Evolutionary conservation across 192 early-diverging fungal genomes (phyloP), one percentile per base, ranked within the genome.

Genomic region (Geosiphon pyriformis): DNA sequence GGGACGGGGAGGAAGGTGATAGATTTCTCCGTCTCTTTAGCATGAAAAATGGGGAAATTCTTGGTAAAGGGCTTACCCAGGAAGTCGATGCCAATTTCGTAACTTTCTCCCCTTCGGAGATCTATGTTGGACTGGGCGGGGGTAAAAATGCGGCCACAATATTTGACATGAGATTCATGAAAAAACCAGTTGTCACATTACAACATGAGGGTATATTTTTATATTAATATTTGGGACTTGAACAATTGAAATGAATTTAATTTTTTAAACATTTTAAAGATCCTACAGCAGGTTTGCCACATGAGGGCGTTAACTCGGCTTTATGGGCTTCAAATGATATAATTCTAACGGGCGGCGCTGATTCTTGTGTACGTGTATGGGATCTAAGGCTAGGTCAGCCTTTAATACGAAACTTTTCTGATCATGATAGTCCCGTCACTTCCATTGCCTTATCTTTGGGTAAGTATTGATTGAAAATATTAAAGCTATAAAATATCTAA

Each of bases 51-150:
- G 25, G 53, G 11, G 53, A 55, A 26, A 11, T 29, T 29, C 12
- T 55, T 23, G 53, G 18, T 23, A 26, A 11, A 55, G 53, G 22
- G 12, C 18, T 12, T 12, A 55, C 53, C 4, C 12, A 20, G 18
- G 53, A 55, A 55, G 27, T 20, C 11, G 53, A 55, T 23, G 53
- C 53, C 10, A 55, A 20, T 23, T 23, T 55, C 12, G 53, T 55
- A 12, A 26, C 53, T 27, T 27, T 55, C 53, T 27, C 22, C 27
- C 53, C 53, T 0, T 27, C 20, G 1, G 53, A 23, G 23, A 55
- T 12, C 23, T 55, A 22, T 23, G 53, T 55, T 55, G 53, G 22
- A 12, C 18, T 55, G 10, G 53, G 53, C 23, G 53, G 53, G 12
- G 23, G 10, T 0, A 55, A 23, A 12, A 55, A 55, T 55, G 11